phyloP scores from a whole-genome alignment of 1,139 yeast genomes.

The Kodamaea plutei region DNA sequence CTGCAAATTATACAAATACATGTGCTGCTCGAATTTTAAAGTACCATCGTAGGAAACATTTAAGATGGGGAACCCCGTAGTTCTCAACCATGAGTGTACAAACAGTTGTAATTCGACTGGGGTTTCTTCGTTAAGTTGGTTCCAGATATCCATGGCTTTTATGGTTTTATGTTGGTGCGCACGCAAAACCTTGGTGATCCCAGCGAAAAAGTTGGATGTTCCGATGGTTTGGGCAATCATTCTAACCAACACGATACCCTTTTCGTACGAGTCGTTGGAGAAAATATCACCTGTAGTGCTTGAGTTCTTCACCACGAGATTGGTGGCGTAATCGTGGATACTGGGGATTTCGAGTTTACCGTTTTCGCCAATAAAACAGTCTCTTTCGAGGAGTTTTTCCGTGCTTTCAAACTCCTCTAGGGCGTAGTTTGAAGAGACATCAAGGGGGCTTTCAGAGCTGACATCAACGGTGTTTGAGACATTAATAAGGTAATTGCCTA shows the following conservation, averaged over 20 bases:
- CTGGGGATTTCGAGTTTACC: slow-evolving; percentile 20
- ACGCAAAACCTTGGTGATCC: slow-evolving; percentile 42
- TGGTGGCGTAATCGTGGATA: slow-evolving; percentile 24
- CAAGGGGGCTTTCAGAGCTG: too few species aligned
- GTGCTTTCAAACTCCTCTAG: background rate
- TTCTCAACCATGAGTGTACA: slow-evolving; percentile 55
- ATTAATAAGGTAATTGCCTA: slow-evolving; percentile 45
- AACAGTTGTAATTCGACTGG: slow-evolving; percentile 35
- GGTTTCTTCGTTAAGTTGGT: slow-evolving; percentile 26
- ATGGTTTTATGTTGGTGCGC: slow-evolving; percentile 34
- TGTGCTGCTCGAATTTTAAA: slow-evolving; percentile 50
- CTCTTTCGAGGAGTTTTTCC: slow-evolving; percentile 37
- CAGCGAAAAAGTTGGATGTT: slow-evolving; percentile 25
- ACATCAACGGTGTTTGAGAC: too few species aligned
- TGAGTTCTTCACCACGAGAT: slow-evolving; percentile 33
- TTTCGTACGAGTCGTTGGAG: slow-evolving; percentile 54
- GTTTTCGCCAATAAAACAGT: slow-evolving; percentile 28
- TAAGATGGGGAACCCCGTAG: slow-evolving; percentile 57
- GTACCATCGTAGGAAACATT: slow-evolving; percentile 29
- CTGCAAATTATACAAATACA: slow-evolving; percentile 32
- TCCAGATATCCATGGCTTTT: slow-evolving; percentile 60
- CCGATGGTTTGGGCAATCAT: slow-evolving; percentile 48
- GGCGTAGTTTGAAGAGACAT: too few species aligned
- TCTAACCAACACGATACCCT: slow-evolving; percentile 59
- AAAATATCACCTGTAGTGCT: slow-evolving; percentile 42